Evolutionary conservation across 441 rosid species (phyloP), one percentile per base, ranked within the genome.

Genomic region (Sinapis alba): DNA sequence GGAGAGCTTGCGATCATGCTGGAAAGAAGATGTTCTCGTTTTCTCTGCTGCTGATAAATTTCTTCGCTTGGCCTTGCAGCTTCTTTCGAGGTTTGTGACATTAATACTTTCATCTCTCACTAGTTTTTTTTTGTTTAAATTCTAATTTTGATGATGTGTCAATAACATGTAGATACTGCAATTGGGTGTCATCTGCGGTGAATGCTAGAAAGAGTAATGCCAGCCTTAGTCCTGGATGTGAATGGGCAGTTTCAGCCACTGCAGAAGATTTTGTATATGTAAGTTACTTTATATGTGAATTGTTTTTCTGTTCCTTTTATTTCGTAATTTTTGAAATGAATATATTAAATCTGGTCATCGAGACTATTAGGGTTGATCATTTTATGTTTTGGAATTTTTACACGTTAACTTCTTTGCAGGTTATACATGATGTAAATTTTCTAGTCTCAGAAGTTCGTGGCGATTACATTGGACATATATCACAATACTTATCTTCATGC

Each of bases 51-150:
- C 97, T 62, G 99, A 96, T 86, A 96, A 91, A 81, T 96, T 93
- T 86, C 97, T 96, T 73, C 96, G 98, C 77, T 87, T 96, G 81
- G 85, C 96, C 73, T 84, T 93, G 83, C 99, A 96, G 88, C 93
- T 96, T 76, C 83, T 93, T 53, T 88, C 98, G 3, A 89, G 98
- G 99, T 96, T 57, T 56, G 85, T 71, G 76, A 72, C 47, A 45
- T 43, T 62, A 59, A 65, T 11, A 38, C 45, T 38, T 11, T 11
- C 45, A 38, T 2, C 45, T 38, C 45, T 1, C 50, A 12, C 45
- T 12, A 38, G 45, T 12, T 38, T 38, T 38, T n/a, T n/a, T 36
- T 28, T 6, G n/a, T n/a, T n/a, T n/a, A n/a, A n/a, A n/a, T n/a
- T n/a, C n/a, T n/a, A n/a, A n/a, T n/a, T n/a, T n/a, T n/a, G n/a